Conservation (phyloP, 192 early-diverging fungal genomes). For the Linnemannia exigua region DNA sequence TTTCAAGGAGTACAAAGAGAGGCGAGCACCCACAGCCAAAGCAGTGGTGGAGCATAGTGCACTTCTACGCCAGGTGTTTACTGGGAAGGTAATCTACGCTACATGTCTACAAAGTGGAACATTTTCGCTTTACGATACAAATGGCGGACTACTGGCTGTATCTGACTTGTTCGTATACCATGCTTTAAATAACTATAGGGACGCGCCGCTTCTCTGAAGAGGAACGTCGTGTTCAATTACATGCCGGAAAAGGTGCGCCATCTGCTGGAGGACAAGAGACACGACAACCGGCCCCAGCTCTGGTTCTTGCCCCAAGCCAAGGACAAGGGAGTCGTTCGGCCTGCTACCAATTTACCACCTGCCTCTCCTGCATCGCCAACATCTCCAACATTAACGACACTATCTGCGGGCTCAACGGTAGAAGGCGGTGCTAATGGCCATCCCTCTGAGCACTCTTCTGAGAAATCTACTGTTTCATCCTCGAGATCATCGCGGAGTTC, state of each 20-base stretch:
- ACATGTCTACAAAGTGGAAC: no score
- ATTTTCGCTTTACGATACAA: neutral
- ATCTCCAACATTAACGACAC: neutral
- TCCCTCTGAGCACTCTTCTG: neutral
- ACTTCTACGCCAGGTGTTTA: constrained; percentile 35
- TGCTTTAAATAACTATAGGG: constrained; percentile 13
- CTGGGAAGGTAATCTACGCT: constrained; percentile 35
- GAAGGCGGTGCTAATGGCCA: no score
- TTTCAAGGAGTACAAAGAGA: constrained; percentile 41
- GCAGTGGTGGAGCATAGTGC: constrained; percentile 45
- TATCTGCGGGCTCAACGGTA: neutral
- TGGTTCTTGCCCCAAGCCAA: constrained; percentile 45
- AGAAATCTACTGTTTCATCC: constrained; percentile 6
- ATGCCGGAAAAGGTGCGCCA: constrained; percentile 52
- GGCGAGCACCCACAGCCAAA: constrained; percentile 32
- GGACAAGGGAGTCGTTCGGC: constrained; percentile 28
- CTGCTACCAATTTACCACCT: constrained; percentile 5
- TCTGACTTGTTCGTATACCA: neutral
- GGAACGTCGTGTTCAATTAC: constrained; percentile 49
- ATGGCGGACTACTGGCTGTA: neutral
- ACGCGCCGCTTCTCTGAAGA: constrained; percentile 41
- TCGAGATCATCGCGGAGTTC: constrained; percentile 26
- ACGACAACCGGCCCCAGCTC: constrained; percentile 47
- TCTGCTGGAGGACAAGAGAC: constrained; percentile 43
- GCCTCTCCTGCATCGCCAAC: neutral